Conservation (phyloP, 1,284 basidiomycete genomes). For the Cryptococcus neoformans region DNA sequence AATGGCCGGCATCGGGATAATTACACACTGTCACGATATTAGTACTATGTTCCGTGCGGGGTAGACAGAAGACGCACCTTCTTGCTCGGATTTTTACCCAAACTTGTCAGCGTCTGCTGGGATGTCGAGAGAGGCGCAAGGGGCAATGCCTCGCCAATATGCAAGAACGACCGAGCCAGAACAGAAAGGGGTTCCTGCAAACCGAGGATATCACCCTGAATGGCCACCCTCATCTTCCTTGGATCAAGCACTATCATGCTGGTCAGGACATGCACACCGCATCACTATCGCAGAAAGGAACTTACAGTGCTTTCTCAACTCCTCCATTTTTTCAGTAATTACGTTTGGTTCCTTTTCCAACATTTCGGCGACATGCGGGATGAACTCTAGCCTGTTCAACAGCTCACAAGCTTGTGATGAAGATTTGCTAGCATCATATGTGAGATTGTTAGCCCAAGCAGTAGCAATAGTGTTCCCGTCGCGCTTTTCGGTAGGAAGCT, state of each 20-base stretch:
- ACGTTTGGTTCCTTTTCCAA: slow-evolving; percentile 58
- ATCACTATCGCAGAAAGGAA: slow-evolving; percentile 12
- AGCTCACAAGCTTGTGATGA: slow-evolving; percentile 70
- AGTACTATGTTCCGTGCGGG: not conserved
- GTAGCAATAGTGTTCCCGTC: slow-evolving; percentile 78
- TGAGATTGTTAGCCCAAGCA: slow-evolving; percentile 66
- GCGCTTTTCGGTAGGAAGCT: slow-evolving; percentile 89
- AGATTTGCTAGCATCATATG: slow-evolving; percentile 67
- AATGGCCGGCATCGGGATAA: slow-evolving; percentile 88
- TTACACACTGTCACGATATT: slow-evolving; percentile 60
- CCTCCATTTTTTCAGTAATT: slow-evolving; percentile 70
- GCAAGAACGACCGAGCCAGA: slow-evolving; percentile 67
- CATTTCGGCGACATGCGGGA: slow-evolving; percentile 69
- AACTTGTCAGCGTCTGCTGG: slow-evolving; percentile 65
- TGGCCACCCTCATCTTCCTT: slow-evolving; percentile 76
- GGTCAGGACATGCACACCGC: not conserved
- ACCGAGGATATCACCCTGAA: slow-evolving; percentile 77
- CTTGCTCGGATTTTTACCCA: slow-evolving; percentile 70
- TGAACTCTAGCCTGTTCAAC: slow-evolving; percentile 70
- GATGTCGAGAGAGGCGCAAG: slow-evolving; percentile 68
- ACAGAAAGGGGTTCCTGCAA: slow-evolving; percentile 68
- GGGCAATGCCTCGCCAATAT: slow-evolving; percentile 58
- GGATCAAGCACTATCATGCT: slow-evolving; percentile 66
- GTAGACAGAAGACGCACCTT: slow-evolving; percentile 56
- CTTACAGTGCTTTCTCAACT: slow-evolving; percentile 66